A percentile compares a stretch with the other conserved stretches of the same genome.
phyloP scores from a whole-genome alignment of 345 rosid genomes.

The Citrus mangshanensis region DNA sequence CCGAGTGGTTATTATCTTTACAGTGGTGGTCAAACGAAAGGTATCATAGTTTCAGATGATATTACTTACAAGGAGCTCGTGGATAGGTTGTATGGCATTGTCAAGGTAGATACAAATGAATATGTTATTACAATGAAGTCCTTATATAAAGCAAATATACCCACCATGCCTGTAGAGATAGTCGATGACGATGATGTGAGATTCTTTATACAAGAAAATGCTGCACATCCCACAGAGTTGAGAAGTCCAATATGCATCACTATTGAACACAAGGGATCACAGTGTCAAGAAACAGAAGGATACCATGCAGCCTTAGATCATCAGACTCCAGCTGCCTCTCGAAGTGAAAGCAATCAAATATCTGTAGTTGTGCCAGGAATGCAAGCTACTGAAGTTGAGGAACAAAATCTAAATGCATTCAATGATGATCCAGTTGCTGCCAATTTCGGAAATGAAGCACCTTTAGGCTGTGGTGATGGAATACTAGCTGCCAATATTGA shows the following conservation, averaged over 20 bases:
- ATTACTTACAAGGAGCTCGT: slow-evolving; percentile 2
- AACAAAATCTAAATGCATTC: background rate
- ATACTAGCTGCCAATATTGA: background rate
- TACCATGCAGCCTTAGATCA: background rate
- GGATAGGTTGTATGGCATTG: background rate
- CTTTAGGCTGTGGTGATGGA: background rate
- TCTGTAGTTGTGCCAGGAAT: background rate
- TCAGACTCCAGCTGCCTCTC: background rate
- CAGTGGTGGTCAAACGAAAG: slow-evolving; percentile 5
- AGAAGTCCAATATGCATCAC: slow-evolving; percentile 11
- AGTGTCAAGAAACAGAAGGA: background rate
- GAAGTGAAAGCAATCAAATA: slow-evolving; percentile 8
- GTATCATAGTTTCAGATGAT: background rate
- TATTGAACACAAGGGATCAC: background rate
- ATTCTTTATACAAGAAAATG: slow-evolving; percentile 9
- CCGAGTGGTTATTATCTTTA: slow-evolving; percentile 1
- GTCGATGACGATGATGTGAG: slow-evolving; percentile 5
- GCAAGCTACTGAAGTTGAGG: background rate
- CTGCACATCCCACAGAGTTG: background rate
- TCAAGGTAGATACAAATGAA: background rate
- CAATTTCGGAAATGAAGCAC: background rate
- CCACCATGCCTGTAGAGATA: slow-evolving; percentile 8
- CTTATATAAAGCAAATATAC: slow-evolving; percentile 6
- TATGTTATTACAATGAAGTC: slow-evolving; percentile 4
- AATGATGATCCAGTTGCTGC: background rate